Evolutionary conservation across 345 rosid species (phyloP), one percentile per base, ranked within the genome.

Genomic region (Eucalyptus erythrocorys): DNA sequence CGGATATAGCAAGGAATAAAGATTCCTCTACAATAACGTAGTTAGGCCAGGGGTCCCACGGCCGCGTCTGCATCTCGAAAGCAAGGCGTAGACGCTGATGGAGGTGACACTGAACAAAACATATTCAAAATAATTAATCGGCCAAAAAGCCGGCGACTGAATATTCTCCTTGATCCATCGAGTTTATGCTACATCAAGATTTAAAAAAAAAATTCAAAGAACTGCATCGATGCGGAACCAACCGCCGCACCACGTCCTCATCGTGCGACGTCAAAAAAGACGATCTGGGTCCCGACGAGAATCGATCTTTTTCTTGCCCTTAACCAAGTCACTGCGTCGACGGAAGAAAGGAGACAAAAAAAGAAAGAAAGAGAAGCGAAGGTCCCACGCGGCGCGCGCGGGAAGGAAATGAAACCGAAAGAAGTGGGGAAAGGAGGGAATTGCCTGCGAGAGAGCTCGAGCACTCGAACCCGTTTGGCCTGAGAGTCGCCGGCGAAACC

Each of bases 371-470:
- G 10, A 66, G 61, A 13, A 30, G 5, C 57, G 5, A 79, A 45
- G 13, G 6, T 13, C 16, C n/a, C n/a, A n/a, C 7, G 47, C 13
- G 82, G 40, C 47, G 22, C 24, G 53, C 40, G 47, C 57, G 57
- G 57, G 26, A 51, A 51, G 26, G 37, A 66, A 37, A 48, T 9
- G 30, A 47, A 59, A 10, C 48, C 30, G 26, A 79, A 6, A 42
- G 26, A 12, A 34, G 37, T 80, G 34, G 49, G 4, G 57, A 61
- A 51, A 76, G 71, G 81, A 61, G 50, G 42, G 30, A 85, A 49
- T 89, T 93, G 91, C 99, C 99, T 97, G 96, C 99, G 99, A 87
- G 99, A 97, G 90, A 97, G 99, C 95, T 97, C 99, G 88, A 97
- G 97, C 13, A 97, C 99, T 61, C 99, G 98, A 89, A 95, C 98